phyloP scores from a whole-genome alignment of 1,284 basidiomycete species.

The Bondarzewia mesenterica region DNA sequence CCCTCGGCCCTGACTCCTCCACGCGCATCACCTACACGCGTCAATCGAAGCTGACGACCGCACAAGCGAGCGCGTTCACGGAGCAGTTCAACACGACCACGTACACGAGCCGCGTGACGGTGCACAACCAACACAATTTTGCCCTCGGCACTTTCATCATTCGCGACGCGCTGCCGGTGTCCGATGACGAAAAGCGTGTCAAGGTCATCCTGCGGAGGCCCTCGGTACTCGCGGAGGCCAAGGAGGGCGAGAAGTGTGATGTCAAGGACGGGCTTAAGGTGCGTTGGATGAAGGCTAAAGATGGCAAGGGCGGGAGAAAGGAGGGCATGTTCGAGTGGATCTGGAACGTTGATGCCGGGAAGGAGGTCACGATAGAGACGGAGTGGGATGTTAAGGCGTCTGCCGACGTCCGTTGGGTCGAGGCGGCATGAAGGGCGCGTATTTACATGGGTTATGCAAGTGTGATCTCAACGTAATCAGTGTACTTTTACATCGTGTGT shows the following conservation, averaged over 20 bases:
- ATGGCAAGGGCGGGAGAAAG: slow-evolving; percentile 19
- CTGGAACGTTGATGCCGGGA: slow-evolving; percentile 16
- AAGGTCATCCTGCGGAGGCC: slow-evolving; percentile 43
- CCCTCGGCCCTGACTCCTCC: slow-evolving; percentile 44
- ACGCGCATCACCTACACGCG: slow-evolving; percentile 41
- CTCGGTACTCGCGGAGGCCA: slow-evolving; percentile 32
- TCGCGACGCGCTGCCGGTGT: slow-evolving; percentile 40
- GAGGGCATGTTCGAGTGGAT: slow-evolving; percentile 24
- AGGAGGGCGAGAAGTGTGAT: slow-evolving; percentile 31
- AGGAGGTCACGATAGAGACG: slow-evolving; percentile 32
- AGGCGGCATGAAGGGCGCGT: slow-evolving; percentile 31
- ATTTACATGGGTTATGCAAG: slow-evolving; percentile 48
- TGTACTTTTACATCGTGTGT: slow-evolving; percentile 21
- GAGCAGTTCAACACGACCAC: slow-evolving; percentile 35
- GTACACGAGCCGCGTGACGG: slow-evolving; percentile 33
- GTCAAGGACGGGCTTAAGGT: slow-evolving; percentile 13
- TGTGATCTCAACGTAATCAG: slow-evolving; percentile 39
- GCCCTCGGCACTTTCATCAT: slow-evolving; percentile 35
- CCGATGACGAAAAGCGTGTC: slow-evolving; percentile 26
- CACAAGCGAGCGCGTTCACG: slow-evolving; percentile 30
- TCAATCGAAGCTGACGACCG: slow-evolving; percentile 25
- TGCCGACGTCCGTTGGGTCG: slow-evolving; percentile 23
- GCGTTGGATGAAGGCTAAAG: slow-evolving; percentile 16
- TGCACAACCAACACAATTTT: slow-evolving; percentile 42
- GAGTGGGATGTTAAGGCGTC: slow-evolving; percentile 45